A percentile compares a stretch with the other conserved stretches of the same genome.
phyloP scores from a whole-genome alignment of 2,329 filamentous ascomycete species.

The Drechslerella dactyloides region DNA sequence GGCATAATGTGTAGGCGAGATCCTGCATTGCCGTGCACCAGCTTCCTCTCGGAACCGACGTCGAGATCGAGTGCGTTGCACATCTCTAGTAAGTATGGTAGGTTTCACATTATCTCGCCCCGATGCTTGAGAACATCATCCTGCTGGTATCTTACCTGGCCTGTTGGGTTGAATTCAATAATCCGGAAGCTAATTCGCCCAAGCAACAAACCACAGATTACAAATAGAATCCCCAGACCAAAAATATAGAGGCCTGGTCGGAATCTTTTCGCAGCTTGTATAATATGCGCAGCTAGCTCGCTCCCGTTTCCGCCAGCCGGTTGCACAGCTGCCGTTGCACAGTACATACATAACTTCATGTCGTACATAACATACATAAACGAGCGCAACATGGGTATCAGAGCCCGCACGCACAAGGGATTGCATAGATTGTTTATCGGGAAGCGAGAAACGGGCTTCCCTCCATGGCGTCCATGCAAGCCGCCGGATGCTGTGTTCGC shows the following conservation, averaged over 20 bases:
- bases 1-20: slow-evolving; percentile 62
- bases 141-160: no score
- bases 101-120: slow-evolving; percentile 21
- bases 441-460: background rate
- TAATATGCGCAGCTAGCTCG: no score
- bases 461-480: background rate
- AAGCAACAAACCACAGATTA: slow-evolving; percentile 29
- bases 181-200: no score
- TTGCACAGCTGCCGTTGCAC: background rate
- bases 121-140: no score
- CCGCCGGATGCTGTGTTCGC: background rate
- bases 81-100: slow-evolving; percentile 62
- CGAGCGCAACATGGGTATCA: background rate
- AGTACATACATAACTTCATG: slow-evolving; percentile 12
- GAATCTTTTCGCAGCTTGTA: no score
- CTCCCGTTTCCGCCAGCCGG: background rate
- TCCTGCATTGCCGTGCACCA: slow-evolving; percentile 90
- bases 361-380: slow-evolving; percentile 2
- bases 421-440: background rate
- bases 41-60: slow-evolving; percentile 81
- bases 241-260: slow-evolving; percentile 24
- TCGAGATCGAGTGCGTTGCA: slow-evolving; percentile 91
- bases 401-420: background rate
- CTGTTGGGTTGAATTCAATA: no score
- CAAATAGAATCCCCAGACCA: slow-evolving; percentile 24